phyloP scores from a whole-genome alignment of 2,329 filamentous ascomycete species.

The Cyphellophora europaea region DNA sequence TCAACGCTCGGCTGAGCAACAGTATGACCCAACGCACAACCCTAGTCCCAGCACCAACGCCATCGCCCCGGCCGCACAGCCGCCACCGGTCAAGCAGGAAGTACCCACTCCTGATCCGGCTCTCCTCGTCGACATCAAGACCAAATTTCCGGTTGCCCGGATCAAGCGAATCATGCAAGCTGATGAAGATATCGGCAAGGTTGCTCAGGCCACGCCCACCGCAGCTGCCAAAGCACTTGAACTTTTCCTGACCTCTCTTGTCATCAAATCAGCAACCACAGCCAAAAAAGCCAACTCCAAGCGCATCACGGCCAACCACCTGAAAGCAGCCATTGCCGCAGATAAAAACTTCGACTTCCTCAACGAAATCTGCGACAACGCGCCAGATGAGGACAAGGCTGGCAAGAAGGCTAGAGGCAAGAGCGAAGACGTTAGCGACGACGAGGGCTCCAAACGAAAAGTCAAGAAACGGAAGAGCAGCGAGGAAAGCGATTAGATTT shows the following conservation, averaged over 20 bases:
- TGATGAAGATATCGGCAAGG: conserved; percentile 96
- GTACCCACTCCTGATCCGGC: not conserved
- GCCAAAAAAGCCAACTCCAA: conserved; percentile 65
- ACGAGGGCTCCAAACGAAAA: conserved; percentile 11
- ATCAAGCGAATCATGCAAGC: conserved; percentile 99
- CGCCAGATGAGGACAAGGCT: conserved; percentile 47
- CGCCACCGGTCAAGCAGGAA: conserved; percentile 4
- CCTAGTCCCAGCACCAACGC: not conserved
- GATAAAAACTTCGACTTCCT: conserved; percentile 94
- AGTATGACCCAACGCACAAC: not conserved
- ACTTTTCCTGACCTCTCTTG: conserved; percentile 93
- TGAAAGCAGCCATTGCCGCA: conserved; percentile 80
- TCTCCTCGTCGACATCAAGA: conserved; percentile 63
- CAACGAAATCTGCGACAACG: conserved; percentile 77
- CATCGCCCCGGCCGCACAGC: not conserved
- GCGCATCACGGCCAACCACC: conserved; percentile 78
- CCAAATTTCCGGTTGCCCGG: conserved; percentile 91
- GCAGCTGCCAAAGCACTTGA: conserved; percentile 93
- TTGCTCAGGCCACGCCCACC: conserved; percentile 93
- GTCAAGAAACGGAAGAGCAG: conserved; percentile 15
- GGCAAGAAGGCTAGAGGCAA: conserved; percentile 22
- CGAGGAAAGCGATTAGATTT: conserved; percentile 13
- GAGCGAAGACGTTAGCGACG: conserved; percentile 17
- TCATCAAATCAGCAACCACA: conserved; percentile 77
- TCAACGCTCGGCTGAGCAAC: conserved; percentile 1